Evolutionary conservation across 768 basidiomycete genomes (phyloP).

Genomic region (Rhodotorula sphaerocarpa): DNA sequence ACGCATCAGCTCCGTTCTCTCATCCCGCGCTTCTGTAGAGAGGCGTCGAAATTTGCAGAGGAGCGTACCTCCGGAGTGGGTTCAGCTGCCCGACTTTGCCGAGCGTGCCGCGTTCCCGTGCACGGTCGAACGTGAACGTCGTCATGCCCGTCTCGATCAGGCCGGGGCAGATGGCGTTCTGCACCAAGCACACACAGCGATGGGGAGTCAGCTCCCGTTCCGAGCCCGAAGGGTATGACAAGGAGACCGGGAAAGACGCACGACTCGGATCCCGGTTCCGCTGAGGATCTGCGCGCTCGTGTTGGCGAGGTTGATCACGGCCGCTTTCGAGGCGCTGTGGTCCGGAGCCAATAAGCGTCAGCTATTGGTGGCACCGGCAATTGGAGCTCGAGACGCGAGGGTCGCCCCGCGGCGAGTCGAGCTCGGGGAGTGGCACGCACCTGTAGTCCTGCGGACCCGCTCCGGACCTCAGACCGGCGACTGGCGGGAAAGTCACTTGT

Average conservation of each 20-base stretch:
- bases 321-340: slow-evolving; percentile 39
- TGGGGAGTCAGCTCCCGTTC: too few relatives aligned
- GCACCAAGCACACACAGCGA: neutral
- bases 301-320: slow-evolving; percentile 80
- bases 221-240: too few relatives aligned
- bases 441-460: slow-evolving; percentile 65
- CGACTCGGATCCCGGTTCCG: slow-evolving; percentile 70
- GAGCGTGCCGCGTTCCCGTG: slow-evolving; percentile 63
- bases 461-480: slow-evolving; percentile 73
- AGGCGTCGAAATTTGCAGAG: neutral
- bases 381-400: neutral
- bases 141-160: slow-evolving; percentile 94
- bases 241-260: slow-evolving; percentile 47
- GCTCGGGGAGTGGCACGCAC: slow-evolving; percentile 47
- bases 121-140: slow-evolving; percentile 61
- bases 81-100: slow-evolving; percentile 76
- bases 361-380: too few relatives aligned
- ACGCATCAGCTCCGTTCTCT: neutral
- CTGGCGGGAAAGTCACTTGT: slow-evolving; percentile 47
- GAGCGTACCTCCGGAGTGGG: slow-evolving; percentile 64
- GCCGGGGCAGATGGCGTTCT: slow-evolving; percentile 69
- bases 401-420: too few relatives aligned
- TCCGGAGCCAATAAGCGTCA: too few relatives aligned
- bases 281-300: slow-evolving; percentile 71
- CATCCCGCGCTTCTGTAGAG: too few relatives aligned